phyloP scores from a whole-genome alignment of 495 filamentous ascomycete genomes.

The Penicillium riverlandense region DNA sequence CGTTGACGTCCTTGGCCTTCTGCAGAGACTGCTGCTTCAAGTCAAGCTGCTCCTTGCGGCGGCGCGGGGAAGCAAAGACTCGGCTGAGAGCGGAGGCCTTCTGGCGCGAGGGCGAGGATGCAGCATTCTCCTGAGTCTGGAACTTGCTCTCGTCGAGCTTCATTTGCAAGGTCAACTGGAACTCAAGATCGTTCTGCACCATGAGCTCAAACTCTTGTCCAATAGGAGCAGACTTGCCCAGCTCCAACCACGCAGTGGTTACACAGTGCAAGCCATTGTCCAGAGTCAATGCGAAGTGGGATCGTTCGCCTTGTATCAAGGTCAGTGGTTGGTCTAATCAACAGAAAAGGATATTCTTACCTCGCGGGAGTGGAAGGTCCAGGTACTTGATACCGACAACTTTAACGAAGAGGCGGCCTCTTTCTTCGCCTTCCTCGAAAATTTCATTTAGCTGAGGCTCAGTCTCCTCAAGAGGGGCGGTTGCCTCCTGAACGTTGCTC shows the following conservation, averaged over 20 bases:
- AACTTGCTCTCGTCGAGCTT: constrained; percentile 73
- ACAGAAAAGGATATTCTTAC: constrained; percentile 42
- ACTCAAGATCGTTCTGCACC: constrained; percentile 92
- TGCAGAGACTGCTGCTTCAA: constrained; percentile 65
- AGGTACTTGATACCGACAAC: constrained; percentile 94
- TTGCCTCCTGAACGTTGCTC: constrained; percentile 61
- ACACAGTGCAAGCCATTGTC: constrained; percentile 98
- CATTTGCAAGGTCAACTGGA: constrained; percentile 92
- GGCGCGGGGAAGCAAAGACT: constrained; percentile 89
- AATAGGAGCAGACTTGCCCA: constrained; percentile 89
- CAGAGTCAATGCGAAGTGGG: constrained; percentile 87
- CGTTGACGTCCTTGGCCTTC: constrained; percentile 62
- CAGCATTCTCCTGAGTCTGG: constrained; percentile 38
- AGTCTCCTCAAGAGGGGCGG: constrained; percentile 54
- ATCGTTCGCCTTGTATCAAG: constrained; percentile 60
- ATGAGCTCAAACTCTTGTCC: constrained; percentile 98
- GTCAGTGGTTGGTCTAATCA: constrained; percentile 16
- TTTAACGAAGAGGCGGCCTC: constrained; percentile 94
- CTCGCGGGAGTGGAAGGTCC: constrained; percentile 82
- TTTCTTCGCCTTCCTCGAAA: constrained; percentile 72
- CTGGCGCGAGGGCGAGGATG: constrained; percentile 47
- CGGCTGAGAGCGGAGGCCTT: constrained; percentile 84
- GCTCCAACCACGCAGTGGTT: constrained; percentile 89
- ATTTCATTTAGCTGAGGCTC: constrained; percentile 46
- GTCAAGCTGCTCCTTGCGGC: constrained; percentile 81